Base-by-base conservation (phyloP, 2,329 filamentous ascomycete species). In the Pseudogymnoascus sp. region DNA sequence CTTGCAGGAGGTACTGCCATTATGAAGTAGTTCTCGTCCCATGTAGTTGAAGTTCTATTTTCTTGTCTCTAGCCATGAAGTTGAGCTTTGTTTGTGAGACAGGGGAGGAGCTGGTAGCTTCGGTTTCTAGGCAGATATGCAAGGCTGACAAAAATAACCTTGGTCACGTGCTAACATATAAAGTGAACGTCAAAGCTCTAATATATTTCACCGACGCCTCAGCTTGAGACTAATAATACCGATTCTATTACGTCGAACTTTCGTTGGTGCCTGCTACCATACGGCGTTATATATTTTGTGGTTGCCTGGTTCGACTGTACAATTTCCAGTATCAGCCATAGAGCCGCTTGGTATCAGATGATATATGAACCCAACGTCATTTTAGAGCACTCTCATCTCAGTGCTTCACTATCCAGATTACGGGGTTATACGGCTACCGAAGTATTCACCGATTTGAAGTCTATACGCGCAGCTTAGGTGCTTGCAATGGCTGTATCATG, bases 71-170 rank as follows among this genome's bases (percentile, higher is more conserved):
- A 21, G 16, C 25, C 7, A 6, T 33, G 49, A 55, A 55, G 49
- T 21, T 12, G 16, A 55, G 49, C 28, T 55, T 52, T 55, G 28
- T 9, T n/a, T 33, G 28, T 55, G 49, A 55, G 49, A 55, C 49
- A 55, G 49, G 49, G 16, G 49, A 52, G 45, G 45, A 33, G 49
- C 25, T 55, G 28, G 28, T 18, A 33, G 49, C n/a, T 52, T 49
- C 12, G 14, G 23, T 16, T 49, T 31, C 43, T 7, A 55, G 21
- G 62, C 63, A 64, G 31, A 55, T 66, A 65, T 63, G 58, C 33
- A 65, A 59, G 18, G 65, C 67, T 62, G 69, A 66, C 60, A n/a
- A 62, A 38, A 11, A 28, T 16, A 3, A n/a, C 25, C 18, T 2
- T 33, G 28, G 18, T 55, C 49, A 55, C 49, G 49, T 55, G 49